Percentiles rank a stretch among this genome's conserved stretches.
phyloP scores from a whole-genome alignment of 2,329 filamentous ascomycete genomes.

The Ramularia collo-cygni region DNA sequence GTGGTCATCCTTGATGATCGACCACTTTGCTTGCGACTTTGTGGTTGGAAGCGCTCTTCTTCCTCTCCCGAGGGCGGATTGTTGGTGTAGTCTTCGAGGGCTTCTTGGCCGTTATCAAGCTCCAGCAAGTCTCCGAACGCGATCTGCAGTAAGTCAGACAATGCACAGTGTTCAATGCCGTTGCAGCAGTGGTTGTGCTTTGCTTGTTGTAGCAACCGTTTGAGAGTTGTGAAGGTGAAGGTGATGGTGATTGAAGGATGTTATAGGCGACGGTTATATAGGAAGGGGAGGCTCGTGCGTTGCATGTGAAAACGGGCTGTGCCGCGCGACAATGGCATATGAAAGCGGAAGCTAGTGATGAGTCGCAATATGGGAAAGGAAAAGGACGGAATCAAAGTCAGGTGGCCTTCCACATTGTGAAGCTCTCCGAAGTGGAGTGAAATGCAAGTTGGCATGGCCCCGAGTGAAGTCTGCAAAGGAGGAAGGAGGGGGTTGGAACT shows the following conservation, averaged over 20 bases:
- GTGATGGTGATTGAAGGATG: background rate
- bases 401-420: too few species aligned
- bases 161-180: background rate
- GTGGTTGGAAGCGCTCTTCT: constrained; percentile 1
- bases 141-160: constrained; percentile 32
- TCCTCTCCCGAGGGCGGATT: constrained; percentile 14
- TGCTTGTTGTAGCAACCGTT: background rate
- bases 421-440: too few species aligned
- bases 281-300: background rate
- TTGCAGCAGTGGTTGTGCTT: background rate
- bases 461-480: too few species aligned
- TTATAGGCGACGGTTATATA: background rate
- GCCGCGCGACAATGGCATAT: too few species aligned
- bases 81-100: constrained; percentile 36
- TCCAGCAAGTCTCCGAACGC: constrained; percentile 39
- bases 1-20: constrained; percentile 20
- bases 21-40: constrained; percentile 6
- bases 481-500: too few species aligned
- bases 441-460: too few species aligned
- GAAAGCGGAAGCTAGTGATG: too few species aligned
- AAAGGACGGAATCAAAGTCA: too few species aligned
- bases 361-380: too few species aligned
- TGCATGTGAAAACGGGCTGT: too few species aligned
- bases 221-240: background rate
- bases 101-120: constrained; percentile 41